Conservation (phyloP, 768 basidiomycete genomes). For the Cantharellus anzutake region DNA sequence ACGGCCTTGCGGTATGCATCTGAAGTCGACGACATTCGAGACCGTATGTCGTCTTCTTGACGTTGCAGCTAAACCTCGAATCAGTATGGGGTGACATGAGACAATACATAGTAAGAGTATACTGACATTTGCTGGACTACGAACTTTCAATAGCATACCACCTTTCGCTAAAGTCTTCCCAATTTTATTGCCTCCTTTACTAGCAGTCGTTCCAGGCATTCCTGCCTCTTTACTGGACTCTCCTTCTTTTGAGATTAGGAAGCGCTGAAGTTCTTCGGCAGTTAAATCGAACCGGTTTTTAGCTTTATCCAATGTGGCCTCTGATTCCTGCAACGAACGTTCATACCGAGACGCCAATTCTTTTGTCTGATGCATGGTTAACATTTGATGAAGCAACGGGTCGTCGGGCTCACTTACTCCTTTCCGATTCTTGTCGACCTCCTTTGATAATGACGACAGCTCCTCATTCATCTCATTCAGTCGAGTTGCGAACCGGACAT, state of each 20-base stretch:
- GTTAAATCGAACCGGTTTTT: slow-evolving; percentile 72
- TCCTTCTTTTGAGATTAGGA: slow-evolving; percentile 87
- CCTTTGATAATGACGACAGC: slow-evolving; percentile 59
- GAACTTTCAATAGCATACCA: slow-evolving; percentile 74
- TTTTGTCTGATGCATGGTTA: slow-evolving; percentile 45
- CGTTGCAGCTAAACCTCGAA: slow-evolving; percentile 42
- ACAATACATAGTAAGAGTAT: neutral
- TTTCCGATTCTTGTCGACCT: slow-evolving; percentile 90
- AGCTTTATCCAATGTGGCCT: slow-evolving; percentile 69
- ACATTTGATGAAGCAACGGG: neutral
- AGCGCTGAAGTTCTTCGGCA: slow-evolving; percentile 85
- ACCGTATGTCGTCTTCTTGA: slow-evolving; percentile 87
- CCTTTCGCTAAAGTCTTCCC: slow-evolving; percentile 88
- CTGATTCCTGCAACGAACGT: slow-evolving; percentile 71
- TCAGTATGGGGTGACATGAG: neutral
- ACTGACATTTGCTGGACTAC: slow-evolving; percentile 56
- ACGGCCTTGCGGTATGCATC: slow-evolving; percentile 85
- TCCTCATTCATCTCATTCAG: slow-evolving; percentile 98
- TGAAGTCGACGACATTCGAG: slow-evolving; percentile 65
- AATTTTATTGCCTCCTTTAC: slow-evolving; percentile 90
- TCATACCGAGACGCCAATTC: slow-evolving; percentile 82
- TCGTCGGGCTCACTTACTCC: slow-evolving; percentile 25
- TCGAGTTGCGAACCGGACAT: slow-evolving; percentile 65
- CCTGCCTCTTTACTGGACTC: slow-evolving; percentile 73
- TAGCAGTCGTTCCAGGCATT: slow-evolving; percentile 39